Evolutionary conservation across 495 filamentous ascomycete species (phyloP).

Genomic region (Penicillium bovifimosum): DNA sequence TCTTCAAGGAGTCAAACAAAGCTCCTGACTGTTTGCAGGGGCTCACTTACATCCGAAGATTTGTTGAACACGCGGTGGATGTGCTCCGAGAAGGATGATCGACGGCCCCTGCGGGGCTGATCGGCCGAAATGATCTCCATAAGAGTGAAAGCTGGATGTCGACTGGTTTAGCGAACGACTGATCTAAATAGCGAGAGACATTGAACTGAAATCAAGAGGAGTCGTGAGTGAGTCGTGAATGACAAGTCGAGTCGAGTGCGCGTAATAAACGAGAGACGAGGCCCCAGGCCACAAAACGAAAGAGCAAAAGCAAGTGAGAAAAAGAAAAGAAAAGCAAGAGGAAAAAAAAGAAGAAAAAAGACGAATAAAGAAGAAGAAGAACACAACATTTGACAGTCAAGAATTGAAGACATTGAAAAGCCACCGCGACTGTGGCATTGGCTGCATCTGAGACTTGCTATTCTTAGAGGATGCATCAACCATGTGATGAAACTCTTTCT

Average conservation of each 20-base stretch:
- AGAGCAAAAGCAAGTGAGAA: no score
- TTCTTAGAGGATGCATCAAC: conserved; percentile 9
- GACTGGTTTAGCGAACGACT: not conserved
- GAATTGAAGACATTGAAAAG: conserved; percentile 14
- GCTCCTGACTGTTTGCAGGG: no score
- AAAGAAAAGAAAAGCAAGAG: not conserved
- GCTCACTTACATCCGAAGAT: conserved; percentile 21
- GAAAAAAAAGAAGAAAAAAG: not conserved
- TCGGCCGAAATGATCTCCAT: conserved; percentile 11
- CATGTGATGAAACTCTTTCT: not conserved
- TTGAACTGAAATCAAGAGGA: not conserved
- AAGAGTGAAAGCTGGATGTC: not conserved
- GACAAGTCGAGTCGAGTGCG: not conserved
- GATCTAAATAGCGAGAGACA: conserved; percentile 1
- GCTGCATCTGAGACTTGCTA: conserved; percentile 19
- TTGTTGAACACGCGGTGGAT: conserved; percentile 31
- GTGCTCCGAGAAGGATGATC: conserved; percentile 34
- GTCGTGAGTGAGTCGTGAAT: not conserved
- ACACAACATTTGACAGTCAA: not conserved
- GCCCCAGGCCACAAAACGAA: not conserved
- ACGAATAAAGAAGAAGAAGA: not conserved
- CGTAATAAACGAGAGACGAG: not conserved
- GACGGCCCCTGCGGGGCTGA: conserved; percentile 22
- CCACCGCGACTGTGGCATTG: conserved; percentile 3
- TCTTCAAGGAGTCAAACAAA: conserved; percentile 16